phyloP scores from a whole-genome alignment of 169 alveolate species.

The Eimeria sp. region DNA sequence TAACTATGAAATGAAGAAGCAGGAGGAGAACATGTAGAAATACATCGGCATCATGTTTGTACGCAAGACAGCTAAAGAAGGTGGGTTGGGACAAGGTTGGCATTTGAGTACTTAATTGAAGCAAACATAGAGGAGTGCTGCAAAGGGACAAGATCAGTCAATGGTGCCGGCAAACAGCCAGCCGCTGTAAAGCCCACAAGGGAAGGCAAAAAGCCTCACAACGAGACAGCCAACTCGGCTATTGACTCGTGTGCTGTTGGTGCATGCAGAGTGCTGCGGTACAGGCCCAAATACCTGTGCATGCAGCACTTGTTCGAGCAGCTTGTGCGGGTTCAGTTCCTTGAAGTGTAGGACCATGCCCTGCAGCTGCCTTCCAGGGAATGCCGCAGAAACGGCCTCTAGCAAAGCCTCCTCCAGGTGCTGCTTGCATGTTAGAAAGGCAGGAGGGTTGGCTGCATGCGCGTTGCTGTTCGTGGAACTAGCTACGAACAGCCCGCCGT shows the following conservation, averaged over 20 bases:
- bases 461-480: background rate
- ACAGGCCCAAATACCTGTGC: slow-evolving; percentile 27
- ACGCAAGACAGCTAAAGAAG: too few species aligned
- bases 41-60: too few species aligned
- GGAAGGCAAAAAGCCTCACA: slow-evolving; percentile 16
- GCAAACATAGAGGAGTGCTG: background rate
- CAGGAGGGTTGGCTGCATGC: background rate
- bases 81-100: too few species aligned
- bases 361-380: slow-evolving; percentile 18
- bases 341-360: background rate
- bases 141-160: background rate
- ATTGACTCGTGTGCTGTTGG: background rate
- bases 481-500: background rate
- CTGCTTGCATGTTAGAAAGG: background rate
- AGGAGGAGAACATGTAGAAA: too few species aligned
- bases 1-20: too few species aligned
- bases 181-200: slow-evolving; percentile 49
- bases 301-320: background rate
- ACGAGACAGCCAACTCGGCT: slow-evolving; percentile 33
- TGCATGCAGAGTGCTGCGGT: background rate
- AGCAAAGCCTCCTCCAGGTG: background rate
- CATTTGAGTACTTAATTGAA: too few species aligned
- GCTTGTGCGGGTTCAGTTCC: slow-evolving; percentile 9
- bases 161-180: slow-evolving; percentile 37
- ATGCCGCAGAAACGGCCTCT: background rate